phyloP scores from a whole-genome alignment of 1,284 basidiomycete species.

The Ustilago cynodontis region DNA sequence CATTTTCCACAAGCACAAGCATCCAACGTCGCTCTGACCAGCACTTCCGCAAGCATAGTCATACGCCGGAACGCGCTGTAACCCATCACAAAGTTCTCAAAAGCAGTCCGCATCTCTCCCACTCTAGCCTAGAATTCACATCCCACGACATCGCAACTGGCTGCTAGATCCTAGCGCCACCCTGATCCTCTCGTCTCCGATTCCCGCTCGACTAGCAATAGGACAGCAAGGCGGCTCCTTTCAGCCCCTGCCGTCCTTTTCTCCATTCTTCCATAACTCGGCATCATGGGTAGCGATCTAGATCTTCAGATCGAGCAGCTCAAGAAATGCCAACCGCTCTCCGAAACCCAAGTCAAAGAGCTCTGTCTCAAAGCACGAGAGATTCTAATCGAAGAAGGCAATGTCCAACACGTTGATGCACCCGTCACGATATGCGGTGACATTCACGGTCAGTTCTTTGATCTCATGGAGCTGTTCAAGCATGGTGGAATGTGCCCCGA shows the following conservation, averaged over 20 bases:
- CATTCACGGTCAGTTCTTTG: conserved; percentile 98
- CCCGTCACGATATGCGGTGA: conserved; percentile 99
- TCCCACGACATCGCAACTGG: background rate
- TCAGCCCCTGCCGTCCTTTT: conserved; percentile 18
- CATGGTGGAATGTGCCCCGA: conserved; percentile 94
- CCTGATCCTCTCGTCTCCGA: conserved; percentile 3
- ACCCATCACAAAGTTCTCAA: too few species aligned
- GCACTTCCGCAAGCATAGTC: background rate
- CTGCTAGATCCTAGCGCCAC: background rate
- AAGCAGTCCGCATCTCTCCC: background rate
- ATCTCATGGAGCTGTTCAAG: conserved; percentile 95
- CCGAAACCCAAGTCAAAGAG: conserved; percentile 65
- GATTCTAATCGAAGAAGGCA: conserved; percentile 93
- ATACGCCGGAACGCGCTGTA: too few species aligned
- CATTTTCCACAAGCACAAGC: background rate
- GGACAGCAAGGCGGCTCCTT: conserved; percentile 29
- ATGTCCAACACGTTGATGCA: conserved; percentile 94
- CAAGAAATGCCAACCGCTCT: conserved; percentile 61
- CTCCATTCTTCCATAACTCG: background rate
- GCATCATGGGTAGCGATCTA: conserved; percentile 55
- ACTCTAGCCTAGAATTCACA: background rate
- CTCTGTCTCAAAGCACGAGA: conserved; percentile 95
- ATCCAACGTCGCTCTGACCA: background rate
- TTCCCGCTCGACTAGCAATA: background rate
- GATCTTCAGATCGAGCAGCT: conserved; percentile 66